Conservation (phyloP, 1,139 yeast species). For the Hemisphaericaspora xylanilytica region DNA sequence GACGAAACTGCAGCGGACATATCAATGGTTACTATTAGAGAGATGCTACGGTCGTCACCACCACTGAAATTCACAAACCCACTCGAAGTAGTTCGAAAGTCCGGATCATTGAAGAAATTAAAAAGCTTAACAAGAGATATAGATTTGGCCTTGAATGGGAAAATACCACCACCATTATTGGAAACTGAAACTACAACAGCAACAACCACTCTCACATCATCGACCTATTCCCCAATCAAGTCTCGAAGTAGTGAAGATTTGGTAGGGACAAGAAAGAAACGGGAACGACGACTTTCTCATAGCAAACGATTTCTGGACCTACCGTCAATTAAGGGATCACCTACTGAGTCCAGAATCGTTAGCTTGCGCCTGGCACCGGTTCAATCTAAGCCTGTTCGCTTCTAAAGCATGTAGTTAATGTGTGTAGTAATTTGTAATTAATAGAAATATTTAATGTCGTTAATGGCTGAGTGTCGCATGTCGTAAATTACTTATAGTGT, state of each 20-base stretch:
- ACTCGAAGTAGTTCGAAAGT: slow-evolving; percentile 17
- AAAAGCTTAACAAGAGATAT: slow-evolving; percentile 14
- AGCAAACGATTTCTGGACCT: slow-evolving; percentile 14
- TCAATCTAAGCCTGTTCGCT: slow-evolving; percentile 3
- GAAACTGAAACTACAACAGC: background rate
- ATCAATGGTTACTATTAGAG: slow-evolving; percentile 33
- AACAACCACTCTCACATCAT: background rate
- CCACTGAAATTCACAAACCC: slow-evolving; percentile 16
- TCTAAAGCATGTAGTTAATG: slow-evolving; percentile 1
- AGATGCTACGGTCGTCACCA: slow-evolving; percentile 34
- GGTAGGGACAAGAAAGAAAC: background rate
- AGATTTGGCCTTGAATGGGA: slow-evolving; percentile 7
- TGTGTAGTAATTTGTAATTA: background rate
- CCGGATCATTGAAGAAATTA: slow-evolving; percentile 23
- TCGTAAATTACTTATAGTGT: background rate
- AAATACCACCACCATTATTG: background rate
- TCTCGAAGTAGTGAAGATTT: slow-evolving; percentile 4
- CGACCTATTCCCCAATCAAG: background rate
- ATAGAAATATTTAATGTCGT: background rate
- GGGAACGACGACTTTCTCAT: slow-evolving; percentile 10
- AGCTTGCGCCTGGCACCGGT: slow-evolving; percentile 4
- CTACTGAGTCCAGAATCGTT: slow-evolving; percentile 7
- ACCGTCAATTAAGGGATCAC: slow-evolving; percentile 16
- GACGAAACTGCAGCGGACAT: slow-evolving; percentile 16
- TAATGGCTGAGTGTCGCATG: background rate